These are phyloP conservation scores for Phytophthora agathidicida DNA, from an alignment of 352 stramenopile genomes.

Conservation along the genomic window DNA sequence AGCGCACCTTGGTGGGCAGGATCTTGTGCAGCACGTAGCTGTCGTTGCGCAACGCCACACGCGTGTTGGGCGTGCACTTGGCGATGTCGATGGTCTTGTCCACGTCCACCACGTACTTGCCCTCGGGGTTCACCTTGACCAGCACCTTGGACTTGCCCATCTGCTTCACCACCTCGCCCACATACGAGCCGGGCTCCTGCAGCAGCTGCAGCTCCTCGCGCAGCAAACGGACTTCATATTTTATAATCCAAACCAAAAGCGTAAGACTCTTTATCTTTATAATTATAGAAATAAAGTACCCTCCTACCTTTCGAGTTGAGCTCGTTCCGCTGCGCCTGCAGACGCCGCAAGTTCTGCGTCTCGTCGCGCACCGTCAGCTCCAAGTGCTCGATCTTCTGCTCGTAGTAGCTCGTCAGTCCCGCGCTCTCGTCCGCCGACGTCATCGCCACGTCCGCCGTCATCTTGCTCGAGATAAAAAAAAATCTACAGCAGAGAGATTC, in stretches of 20 bases:
- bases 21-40: constrained; percentile 99
- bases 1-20: constrained; percentile 96
- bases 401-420: constrained; percentile 92
- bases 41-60: constrained; percentile 98
- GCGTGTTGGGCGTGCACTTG: constrained; percentile 98
- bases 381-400: constrained; percentile 96
- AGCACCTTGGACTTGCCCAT: constrained; percentile 99
- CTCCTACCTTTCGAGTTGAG: constrained; percentile 97
- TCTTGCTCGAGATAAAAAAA: constrained; percentile 13
- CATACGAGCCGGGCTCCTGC: constrained; percentile 98
- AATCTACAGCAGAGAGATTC: constrained; percentile 7
- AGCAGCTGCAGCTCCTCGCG: constrained; percentile 99
- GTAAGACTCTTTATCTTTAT: constrained; percentile 20
- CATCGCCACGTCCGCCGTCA: constrained; percentile 55
- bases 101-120: constrained; percentile 99
- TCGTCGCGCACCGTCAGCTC: constrained; percentile 95
- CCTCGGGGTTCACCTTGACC: constrained; percentile 99
- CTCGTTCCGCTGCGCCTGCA: constrained; percentile 99
- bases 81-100: constrained; percentile 97
- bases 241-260: constrained; percentile 9
- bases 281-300: background rate
- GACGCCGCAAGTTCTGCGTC: constrained; percentile 96
- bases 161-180: constrained; percentile 99
- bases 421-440: constrained; percentile 35
- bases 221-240: constrained; percentile 92